A percentile compares a stretch with the other conserved stretches of the same genome.
These are phyloP conservation scores for Phytophthora pseudosyringae DNA, from an alignment of 352 stramenopile species.

Conservation along the genomic window DNA sequence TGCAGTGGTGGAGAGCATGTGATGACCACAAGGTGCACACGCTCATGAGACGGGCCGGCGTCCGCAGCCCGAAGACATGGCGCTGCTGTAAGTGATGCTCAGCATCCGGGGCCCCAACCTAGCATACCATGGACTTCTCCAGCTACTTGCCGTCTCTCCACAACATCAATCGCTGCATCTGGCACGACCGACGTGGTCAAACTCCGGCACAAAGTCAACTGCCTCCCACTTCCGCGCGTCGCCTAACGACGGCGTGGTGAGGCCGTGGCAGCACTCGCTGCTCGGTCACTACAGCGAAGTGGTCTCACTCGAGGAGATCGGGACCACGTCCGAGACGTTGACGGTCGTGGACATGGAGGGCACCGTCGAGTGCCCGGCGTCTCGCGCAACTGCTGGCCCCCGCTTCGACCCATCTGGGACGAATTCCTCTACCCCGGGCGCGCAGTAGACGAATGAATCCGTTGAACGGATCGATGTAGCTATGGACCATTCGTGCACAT, in stretches of 20 bases:
- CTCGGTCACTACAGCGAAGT: slow-evolving; percentile 44
- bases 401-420: slow-evolving; percentile 87
- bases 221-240: slow-evolving; percentile 49
- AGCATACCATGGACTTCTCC: slow-evolving; percentile 43
- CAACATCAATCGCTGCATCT: slow-evolving; percentile 33
- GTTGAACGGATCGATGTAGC: no score
- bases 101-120: slow-evolving; percentile 38
- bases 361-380: slow-evolving; percentile 37
- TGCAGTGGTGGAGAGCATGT: slow-evolving; percentile 59
- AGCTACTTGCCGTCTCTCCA: slow-evolving; percentile 42
- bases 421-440: slow-evolving; percentile 73
- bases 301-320: slow-evolving; percentile 26
- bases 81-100: slow-evolving; percentile 43
- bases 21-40: slow-evolving; percentile 56
- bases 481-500: no score
- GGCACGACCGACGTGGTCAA: slow-evolving; percentile 19
- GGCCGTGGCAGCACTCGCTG: slow-evolving; percentile 48
- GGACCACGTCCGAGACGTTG: slow-evolving; percentile 25
- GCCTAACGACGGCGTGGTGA: slow-evolving; percentile 38
- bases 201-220: slow-evolving; percentile 46
- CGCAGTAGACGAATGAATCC: not conserved
- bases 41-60: slow-evolving; percentile 52
- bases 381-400: slow-evolving; percentile 46
- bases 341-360: slow-evolving; percentile 33
- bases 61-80: slow-evolving; percentile 40